A percentile compares a stretch with the other conserved stretches of the same genome.
Conservation (phyloP, 768 basidiomycete species). For the Cyclocybe aegerita region DNA sequence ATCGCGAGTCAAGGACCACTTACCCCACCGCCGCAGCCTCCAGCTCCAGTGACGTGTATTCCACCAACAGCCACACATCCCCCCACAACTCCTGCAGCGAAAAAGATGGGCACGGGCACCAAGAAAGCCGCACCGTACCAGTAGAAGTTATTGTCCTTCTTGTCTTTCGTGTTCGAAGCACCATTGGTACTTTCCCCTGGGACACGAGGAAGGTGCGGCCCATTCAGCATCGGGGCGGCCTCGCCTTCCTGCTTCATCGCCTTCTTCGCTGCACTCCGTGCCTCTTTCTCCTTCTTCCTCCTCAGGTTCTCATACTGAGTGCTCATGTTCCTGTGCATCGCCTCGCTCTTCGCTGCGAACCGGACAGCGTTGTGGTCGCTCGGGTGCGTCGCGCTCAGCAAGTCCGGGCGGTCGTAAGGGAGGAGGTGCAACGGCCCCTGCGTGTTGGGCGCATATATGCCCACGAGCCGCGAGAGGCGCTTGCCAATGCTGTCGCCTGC, state of each 20-base stretch:
- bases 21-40: slow-evolving; percentile 9
- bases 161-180: no score
- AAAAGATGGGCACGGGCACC: slow-evolving; percentile 36
- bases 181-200: no score
- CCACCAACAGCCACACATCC: background rate
- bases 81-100: slow-evolving; percentile 1
- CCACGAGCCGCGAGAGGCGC: slow-evolving; percentile 34
- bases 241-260: slow-evolving; percentile 10
- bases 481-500: slow-evolving; percentile 38
- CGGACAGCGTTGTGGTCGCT: slow-evolving; percentile 50
- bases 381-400: slow-evolving; percentile 52
- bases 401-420: slow-evolving; percentile 30
- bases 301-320: slow-evolving; percentile 11
- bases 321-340: slow-evolving; percentile 1
- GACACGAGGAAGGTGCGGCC: no score
- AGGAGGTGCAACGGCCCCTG: slow-evolving; percentile 28
- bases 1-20: slow-evolving; percentile 3
- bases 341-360: slow-evolving; percentile 30
- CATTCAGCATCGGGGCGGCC: no score
- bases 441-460: slow-evolving; percentile 6
- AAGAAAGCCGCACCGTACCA: slow-evolving; percentile 32
- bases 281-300: slow-evolving; percentile 9
- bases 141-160: no score
- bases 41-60: slow-evolving; percentile 9
- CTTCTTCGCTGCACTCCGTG: slow-evolving; percentile 8